A percentile compares a stretch with the other conserved stretches of the same genome.
Evolutionary conservation across 2,329 filamentous ascomycete genomes (phyloP).

Genomic region (Clathrospora elynae): DNA sequence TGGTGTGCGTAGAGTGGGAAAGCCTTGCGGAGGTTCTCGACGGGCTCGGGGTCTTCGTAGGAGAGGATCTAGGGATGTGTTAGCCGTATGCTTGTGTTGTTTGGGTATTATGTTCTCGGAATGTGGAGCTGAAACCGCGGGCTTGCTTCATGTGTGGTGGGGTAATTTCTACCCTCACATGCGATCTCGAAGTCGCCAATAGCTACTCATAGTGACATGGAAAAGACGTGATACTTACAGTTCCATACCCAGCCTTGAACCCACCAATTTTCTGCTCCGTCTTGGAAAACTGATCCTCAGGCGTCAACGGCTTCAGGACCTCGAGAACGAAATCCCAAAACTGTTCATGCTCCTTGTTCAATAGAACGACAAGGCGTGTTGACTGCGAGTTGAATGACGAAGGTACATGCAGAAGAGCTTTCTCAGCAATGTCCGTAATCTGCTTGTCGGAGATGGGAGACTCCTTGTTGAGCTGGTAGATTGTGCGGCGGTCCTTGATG

Average conservation of each 20-base stretch:
- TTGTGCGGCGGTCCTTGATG: constrained; percentile 69
- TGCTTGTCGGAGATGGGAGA: constrained; percentile 62
- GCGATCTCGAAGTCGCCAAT: too few species aligned
- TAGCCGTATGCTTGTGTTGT: too few species aligned
- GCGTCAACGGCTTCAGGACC: constrained; percentile 70
- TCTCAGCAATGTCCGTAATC: constrained; percentile 66
- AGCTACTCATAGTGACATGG: too few species aligned
- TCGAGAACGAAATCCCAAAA: constrained; percentile 78
- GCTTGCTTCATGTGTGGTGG: too few species aligned
- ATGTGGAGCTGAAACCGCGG: too few species aligned
- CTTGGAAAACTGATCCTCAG: constrained; percentile 64
- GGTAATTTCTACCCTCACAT: too few species aligned
- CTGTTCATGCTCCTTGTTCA: constrained; percentile 82
- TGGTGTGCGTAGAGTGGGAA: constrained; percentile 77
- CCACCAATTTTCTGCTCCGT: constrained; percentile 58
- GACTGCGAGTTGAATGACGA: constrained; percentile 89
- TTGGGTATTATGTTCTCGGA: too few species aligned
- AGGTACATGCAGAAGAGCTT: constrained; percentile 70
- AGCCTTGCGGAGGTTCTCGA: constrained; percentile 69
- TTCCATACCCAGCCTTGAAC: constrained; percentile 76
- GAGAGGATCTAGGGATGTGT: constrained; percentile 87
- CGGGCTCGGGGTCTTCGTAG: constrained; percentile 75
- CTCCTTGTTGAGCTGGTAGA: constrained; percentile 70
- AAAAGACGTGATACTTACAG: constrained; percentile 59
- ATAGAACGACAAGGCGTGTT: constrained; percentile 76